Base-by-base conservation (phyloP, 2,329 filamentous ascomycete genomes). In the Calonectria ilicicola region DNA sequence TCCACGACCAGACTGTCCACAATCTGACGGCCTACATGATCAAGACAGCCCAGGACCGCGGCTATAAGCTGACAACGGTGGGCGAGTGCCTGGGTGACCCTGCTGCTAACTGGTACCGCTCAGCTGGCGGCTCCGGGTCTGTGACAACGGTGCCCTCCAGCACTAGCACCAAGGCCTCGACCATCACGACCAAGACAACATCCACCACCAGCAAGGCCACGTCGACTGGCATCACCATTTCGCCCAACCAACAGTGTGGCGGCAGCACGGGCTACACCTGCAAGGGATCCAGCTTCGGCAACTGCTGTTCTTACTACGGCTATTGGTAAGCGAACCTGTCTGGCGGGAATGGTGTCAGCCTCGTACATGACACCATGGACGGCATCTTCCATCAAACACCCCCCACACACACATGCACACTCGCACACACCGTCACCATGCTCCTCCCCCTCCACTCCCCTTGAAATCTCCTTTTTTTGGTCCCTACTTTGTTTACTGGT, bases 51-150 rank as follows among this genome's bases (percentile, higher is more conserved):
- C 77, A 79, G 27, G 75, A 80, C 4, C 82, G 85, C 21, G 89
- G 88, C 0, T 86, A 86, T 75, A 80, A 76, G 56, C 86, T 87
- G 51, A 88, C 89, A 32, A 89, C 89, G 1, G 86, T 91, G 5
- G 90, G 89, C 0, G 88, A 91, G 72, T 92, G 90, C 70, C 83
- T 92, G 19, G 87, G 86, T 0, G 89, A 92, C 69, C 81, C 88
- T 9, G 72, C 72, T n/a, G 83, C 80, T 19, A 85, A 87, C 74
- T 91, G 89, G 90, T 91, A 91, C 76, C 86, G 89, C 56, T 32
- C 70, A 4, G 79, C 77, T 5, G 66, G 73, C 23, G 74, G 70
- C 29, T 75, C 74, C 23, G 65, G 67, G 27, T 69, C 71, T 1
- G 53, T 70, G 0, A 72, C 70, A 2, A 27, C 62, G 7, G 62